Evolutionary conservation across 805 yeast genomes (phyloP), one percentile per base, ranked within the genome.

Genomic region (Hanseniaspora jakobsenii): DNA sequence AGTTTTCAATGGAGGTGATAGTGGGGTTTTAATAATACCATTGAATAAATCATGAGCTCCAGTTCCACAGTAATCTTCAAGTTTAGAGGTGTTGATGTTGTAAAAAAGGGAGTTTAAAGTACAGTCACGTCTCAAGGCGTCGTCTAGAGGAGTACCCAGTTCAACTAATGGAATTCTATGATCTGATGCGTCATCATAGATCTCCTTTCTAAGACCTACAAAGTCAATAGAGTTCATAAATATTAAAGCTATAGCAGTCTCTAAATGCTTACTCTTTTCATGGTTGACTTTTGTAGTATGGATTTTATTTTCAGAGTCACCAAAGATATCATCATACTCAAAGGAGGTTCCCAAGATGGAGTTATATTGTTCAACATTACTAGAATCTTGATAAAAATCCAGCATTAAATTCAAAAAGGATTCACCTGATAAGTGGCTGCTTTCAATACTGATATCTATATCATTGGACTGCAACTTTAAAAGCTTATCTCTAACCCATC

Each of bases 401-500:
- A 27, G 6, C 16, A 46, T 17, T 12, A 36, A 36, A 7, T 47
- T 66, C 1, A 94, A 95, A 63, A 91, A 89, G 27, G 76, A 77
- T 54, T 81, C 86, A 0, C 99, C 99, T 0, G 94, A 74, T 55
- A 84, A 63, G 44, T 69, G 69, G 60, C 91, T 86, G 26, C 35
- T 42, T 23, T 42, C 39, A 38, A 91, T 75, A 6, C 96, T 96
- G 38, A 91, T 83, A 55, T 91, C 99, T 24, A 91, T 67, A 59
- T 91, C 99, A 56, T 89, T 77, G 32, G 89, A 78, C 18, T 74
- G 75, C 37, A 71, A 69, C 0, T 94, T 94, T 24, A 91, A 65
- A 23, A 91, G 65, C 62, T 91, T 91, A 60, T 91, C 98, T 53
- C 98, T 71, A 2, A 91, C 98, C 98, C 98, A 89, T 0, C 98